Evolutionary conservation across 2,329 filamentous ascomycete genomes (phyloP).

Genomic region (Orbilia oligospora): DNA sequence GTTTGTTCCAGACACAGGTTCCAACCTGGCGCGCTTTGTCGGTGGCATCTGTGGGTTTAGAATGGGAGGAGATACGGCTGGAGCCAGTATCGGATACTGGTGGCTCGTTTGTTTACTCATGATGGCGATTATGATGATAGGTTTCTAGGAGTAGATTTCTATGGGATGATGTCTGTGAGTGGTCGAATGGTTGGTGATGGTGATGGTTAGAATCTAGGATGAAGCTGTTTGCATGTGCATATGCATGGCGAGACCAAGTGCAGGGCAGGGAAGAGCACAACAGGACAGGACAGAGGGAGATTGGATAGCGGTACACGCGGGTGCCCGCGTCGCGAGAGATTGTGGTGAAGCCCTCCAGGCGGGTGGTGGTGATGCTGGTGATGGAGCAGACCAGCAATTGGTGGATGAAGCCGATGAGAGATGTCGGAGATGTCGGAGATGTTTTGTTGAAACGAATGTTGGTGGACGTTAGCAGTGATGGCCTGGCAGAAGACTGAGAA

Average conservation of each 20-base stretch:
- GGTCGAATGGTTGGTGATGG: slow-evolving; percentile 4
- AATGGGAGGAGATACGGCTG: slow-evolving; percentile 49
- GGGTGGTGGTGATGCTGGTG: neutral
- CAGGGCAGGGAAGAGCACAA: neutral
- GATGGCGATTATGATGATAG: neutral
- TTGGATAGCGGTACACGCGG: slow-evolving; percentile 12
- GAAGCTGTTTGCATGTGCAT: slow-evolving; percentile 22
- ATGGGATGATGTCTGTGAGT: neutral
- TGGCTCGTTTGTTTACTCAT: slow-evolving; percentile 22
- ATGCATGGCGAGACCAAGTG: slow-evolving; percentile 3
- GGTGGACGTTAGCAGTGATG: neutral
- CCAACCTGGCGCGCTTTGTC: slow-evolving; percentile 50
- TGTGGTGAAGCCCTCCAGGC: neutral
- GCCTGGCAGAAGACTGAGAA: neutral
- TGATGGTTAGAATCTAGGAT: slow-evolving; percentile 17
- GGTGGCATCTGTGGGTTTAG: slow-evolving; percentile 43
- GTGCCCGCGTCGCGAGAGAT: slow-evolving; percentile 18
- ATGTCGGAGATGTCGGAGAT: neutral
- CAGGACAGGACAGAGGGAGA: slow-evolving; percentile 3
- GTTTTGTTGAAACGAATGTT: neutral
- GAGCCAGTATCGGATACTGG: slow-evolving; percentile 36
- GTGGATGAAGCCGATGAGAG: neutral
- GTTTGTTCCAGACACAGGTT: slow-evolving; percentile 35
- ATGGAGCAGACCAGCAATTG: neutral
- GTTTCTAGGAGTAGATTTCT: neutral